Percentiles rank a stretch among this genome's conserved stretches.
phyloP scores from a whole-genome alignment of 495 filamentous ascomycete genomes.

The Penicillium longicatenatum region DNA sequence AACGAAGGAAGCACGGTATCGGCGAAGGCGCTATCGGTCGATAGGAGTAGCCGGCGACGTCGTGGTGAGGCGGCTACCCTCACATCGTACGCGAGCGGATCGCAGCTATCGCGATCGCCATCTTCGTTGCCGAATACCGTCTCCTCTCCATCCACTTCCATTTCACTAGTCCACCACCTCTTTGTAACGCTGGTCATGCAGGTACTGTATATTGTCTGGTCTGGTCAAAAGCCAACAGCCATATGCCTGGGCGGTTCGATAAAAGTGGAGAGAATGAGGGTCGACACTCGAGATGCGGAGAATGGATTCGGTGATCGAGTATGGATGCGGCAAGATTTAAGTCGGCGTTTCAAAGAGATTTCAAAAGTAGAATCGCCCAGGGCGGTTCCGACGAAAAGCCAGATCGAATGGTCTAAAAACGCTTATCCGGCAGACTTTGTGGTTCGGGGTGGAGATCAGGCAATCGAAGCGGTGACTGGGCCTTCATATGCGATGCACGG shows the following conservation, averaged over 20 bases:
- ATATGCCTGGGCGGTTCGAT: constrained; percentile 18
- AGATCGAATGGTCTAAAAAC: constrained; percentile 6
- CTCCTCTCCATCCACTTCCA: constrained; percentile 36
- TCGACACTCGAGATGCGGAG: background rate
- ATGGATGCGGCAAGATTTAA: background rate
- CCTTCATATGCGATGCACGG: constrained; percentile 1
- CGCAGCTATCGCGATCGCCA: constrained; percentile 13
- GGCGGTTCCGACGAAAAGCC: background rate
- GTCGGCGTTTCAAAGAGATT: background rate
- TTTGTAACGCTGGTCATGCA: constrained; percentile 11
- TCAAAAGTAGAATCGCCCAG: background rate
- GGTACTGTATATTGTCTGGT: background rate
- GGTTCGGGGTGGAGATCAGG: constrained; percentile 20
- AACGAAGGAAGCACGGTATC: constrained; percentile 44
- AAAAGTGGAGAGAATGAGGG: background rate
- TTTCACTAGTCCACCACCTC: constrained; percentile 23
- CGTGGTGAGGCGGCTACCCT: constrained; percentile 17
- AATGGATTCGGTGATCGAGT: background rate
- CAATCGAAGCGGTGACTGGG: constrained; percentile 20
- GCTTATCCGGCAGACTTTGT: constrained; percentile 12
- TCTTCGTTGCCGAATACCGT: constrained; percentile 21
- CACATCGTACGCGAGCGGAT: constrained; percentile 11
- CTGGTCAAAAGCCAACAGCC: constrained; percentile 30
- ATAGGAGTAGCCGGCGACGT: constrained; percentile 45
- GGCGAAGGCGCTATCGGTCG: constrained; percentile 48